Evolutionary conservation across 805 yeast genomes (phyloP).

Genomic region (Pichia scutulata): DNA sequence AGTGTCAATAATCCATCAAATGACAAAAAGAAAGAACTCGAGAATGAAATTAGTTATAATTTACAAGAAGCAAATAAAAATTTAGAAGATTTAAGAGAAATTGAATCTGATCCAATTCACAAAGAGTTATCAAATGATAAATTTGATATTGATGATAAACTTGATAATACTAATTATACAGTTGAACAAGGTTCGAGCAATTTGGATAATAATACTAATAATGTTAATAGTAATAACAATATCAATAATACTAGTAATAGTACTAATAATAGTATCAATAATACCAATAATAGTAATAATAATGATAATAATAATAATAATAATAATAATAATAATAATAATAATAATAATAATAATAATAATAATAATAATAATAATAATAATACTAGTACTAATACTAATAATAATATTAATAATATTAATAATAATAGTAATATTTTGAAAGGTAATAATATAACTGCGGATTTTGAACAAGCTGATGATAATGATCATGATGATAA

Average conservation of each 20-base stretch:
- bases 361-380: background rate
- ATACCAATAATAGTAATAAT: slow-evolving; percentile 8
- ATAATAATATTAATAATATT: background rate
- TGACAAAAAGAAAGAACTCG: slow-evolving; percentile 19
- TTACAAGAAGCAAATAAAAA: slow-evolving; percentile 20
- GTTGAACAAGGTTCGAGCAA: background rate
- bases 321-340: slow-evolving; percentile 6
- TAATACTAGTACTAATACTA: slow-evolving; percentile 7
- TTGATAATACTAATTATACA: background rate
- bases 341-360: slow-evolving; percentile 6
- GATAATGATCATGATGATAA: slow-evolving; percentile 31
- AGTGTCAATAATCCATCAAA: background rate
- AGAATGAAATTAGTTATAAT: slow-evolving; percentile 22
- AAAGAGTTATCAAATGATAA: slow-evolving; percentile 1
- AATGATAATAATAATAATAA: slow-evolving; percentile 1
- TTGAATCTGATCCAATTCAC: slow-evolving; percentile 24
- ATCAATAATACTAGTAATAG: no score
- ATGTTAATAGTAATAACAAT: background rate
- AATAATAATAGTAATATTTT: slow-evolving; percentile 8
- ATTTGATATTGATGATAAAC: background rate
- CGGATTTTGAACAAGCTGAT: background rate
- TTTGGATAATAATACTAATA: background rate
- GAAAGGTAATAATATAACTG: slow-evolving; percentile 2
- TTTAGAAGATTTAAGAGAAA: slow-evolving; percentile 19
- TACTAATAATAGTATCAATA: background rate